These are phyloP conservation scores for Marchantia polymorpha DNA, from an alignment of 225 moss, liverwort and hornwort genomes.

Conservation along the genomic window DNA sequence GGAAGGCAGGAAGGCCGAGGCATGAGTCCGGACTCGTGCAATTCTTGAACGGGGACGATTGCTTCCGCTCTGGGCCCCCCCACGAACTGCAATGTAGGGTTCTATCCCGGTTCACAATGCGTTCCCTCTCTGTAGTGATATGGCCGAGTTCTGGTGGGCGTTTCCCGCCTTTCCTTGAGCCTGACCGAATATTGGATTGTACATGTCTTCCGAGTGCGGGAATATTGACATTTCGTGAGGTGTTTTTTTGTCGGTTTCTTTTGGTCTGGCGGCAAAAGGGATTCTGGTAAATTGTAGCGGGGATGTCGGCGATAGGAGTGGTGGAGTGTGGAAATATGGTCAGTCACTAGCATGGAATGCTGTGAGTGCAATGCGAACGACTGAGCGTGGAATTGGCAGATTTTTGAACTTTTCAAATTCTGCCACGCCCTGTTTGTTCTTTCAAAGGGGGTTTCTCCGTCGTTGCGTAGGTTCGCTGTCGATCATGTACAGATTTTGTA, in stretches of 20 bases:
- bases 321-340: background rate
- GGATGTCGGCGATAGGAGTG: background rate
- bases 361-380: background rate
- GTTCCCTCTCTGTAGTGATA: background rate
- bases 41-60: background rate
- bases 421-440: background rate
- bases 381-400: constrained; percentile 3
- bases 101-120: background rate
- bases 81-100: background rate
- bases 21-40: background rate
- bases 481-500: background rate
- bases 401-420: background rate
- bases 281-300: constrained; percentile 1
- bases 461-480: constrained; percentile 12
- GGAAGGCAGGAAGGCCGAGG: background rate
- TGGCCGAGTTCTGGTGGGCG: background rate
- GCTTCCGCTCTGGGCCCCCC: background rate
- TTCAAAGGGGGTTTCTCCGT: background rate
- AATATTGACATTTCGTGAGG: background rate
- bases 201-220: background rate
- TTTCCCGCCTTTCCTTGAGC: constrained; percentile 1
- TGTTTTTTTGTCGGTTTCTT: background rate
- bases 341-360: background rate
- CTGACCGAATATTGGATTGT: background rate
- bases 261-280: background rate